Percentiles rank a stretch among this genome's conserved stretches.
phyloP scores from a whole-genome alignment of 2,329 filamentous ascomycete species.

The Ceratocystis eucalypticola region DNA sequence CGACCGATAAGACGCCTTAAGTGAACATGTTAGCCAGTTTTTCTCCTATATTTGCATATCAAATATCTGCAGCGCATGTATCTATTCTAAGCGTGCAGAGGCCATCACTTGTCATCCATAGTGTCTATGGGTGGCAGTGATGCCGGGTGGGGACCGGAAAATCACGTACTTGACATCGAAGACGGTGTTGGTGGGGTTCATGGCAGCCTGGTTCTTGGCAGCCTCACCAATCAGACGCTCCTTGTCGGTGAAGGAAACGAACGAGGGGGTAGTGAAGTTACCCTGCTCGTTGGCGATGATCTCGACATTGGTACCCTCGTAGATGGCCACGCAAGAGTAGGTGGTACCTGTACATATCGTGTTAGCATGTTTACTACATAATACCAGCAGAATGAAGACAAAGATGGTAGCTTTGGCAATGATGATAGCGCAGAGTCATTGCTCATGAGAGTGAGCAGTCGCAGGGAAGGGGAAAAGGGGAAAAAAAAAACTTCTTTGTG shows the following conservation, averaged over 20 bases:
- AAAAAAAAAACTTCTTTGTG: constrained; percentile 14
- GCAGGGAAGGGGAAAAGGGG: too few relatives aligned
- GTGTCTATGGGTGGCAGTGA: neutral
- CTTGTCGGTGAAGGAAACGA: constrained; percentile 97
- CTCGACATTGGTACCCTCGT: constrained; percentile 98
- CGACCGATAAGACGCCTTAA: constrained; percentile 89
- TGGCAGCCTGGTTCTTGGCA: constrained; percentile 99
- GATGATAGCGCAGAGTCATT: neutral
- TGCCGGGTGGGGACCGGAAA: neutral
- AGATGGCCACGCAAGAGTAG: constrained; percentile 99
- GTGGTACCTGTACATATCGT: constrained; percentile 60
- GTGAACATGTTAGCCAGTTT: neutral
- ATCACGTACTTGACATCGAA: constrained; percentile 89
- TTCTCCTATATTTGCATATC: neutral
- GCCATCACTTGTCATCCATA: neutral
- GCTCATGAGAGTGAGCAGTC: neutral
- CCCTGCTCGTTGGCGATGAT: constrained; percentile 99
- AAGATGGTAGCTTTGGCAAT: neutral
- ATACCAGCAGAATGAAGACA: neutral
- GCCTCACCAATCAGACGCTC: constrained; percentile 99
- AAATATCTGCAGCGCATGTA: neutral
- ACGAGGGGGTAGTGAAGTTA: constrained; percentile 96
- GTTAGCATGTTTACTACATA: constrained; percentile 6
- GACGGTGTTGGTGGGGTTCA: constrained; percentile 97
- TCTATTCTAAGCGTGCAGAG: neutral